These are phyloP conservation scores for Apiotrichum gracile DNA, from an alignment of 1,284 basidiomycete genomes.

Conservation along the genomic window DNA sequence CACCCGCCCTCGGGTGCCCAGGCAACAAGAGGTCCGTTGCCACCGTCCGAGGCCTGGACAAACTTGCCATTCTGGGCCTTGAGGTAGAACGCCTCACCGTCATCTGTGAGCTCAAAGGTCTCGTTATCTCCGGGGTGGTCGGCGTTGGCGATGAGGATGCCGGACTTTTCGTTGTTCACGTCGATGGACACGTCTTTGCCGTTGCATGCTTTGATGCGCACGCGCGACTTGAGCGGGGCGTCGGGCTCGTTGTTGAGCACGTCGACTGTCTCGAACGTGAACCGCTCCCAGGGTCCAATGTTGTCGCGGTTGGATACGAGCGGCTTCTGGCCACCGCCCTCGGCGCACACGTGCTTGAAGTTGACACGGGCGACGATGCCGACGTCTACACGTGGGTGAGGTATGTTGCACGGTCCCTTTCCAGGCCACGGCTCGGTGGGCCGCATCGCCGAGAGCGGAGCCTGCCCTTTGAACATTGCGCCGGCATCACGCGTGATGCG, in stretches of 20 bases:
- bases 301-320: slow-evolving; percentile 4
- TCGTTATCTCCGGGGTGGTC: slow-evolving; percentile 3
- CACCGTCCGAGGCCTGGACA: slow-evolving; percentile 5
- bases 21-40: neutral
- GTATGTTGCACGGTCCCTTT: slow-evolving; percentile 1
- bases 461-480: slow-evolving; percentile 11
- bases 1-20: slow-evolving; percentile 6
- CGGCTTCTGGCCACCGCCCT: slow-evolving; percentile 1
- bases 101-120: slow-evolving; percentile 4
- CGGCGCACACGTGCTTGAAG: slow-evolving; percentile 11
- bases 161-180: neutral
- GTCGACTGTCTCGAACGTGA: neutral
- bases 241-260: neutral
- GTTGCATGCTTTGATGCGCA: slow-evolving; percentile 5
- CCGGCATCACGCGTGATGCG: slow-evolving; percentile 13
- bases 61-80: slow-evolving; percentile 10
- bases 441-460: neutral
- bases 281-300: slow-evolving; percentile 6
- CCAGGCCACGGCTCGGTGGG: slow-evolving; percentile 17
- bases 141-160: slow-evolving; percentile 3
- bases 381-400: neutral
- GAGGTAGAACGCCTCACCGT: neutral
- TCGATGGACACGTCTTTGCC: slow-evolving; percentile 10
- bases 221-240: neutral
- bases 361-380: slow-evolving; percentile 5